phyloP scores from a whole-genome alignment of 352 stramenopile species.

The Phytophthora podocarpi region DNA sequence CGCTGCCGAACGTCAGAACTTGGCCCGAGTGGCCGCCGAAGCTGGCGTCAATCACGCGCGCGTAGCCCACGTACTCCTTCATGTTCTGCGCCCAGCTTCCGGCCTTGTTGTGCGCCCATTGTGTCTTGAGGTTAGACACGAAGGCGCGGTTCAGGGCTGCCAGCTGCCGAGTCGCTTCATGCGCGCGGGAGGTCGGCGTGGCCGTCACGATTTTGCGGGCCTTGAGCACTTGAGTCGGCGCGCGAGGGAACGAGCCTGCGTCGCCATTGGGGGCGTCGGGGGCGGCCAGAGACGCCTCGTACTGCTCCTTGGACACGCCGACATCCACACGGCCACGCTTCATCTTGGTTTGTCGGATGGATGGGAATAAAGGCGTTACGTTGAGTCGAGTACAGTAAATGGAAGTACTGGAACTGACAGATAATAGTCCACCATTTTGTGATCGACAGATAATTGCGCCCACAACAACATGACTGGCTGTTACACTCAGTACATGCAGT shows the following conservation, averaged over 20 bases:
- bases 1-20: conserved; percentile 87
- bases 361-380: neutral
- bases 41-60: conserved; percentile 61
- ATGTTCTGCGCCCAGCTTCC: conserved; percentile 80
- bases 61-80: conserved; percentile 80
- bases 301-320: conserved; percentile 79
- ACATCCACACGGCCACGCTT: conserved; percentile 75
- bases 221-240: conserved; percentile 54
- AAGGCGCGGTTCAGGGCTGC: conserved; percentile 78
- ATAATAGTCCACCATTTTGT: too few species aligned
- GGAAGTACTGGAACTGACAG: too few species aligned
- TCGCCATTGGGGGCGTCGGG: conserved; percentile 2
- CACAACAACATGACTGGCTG: too few species aligned
- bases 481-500: too few species aligned
- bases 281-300: conserved; percentile 43
- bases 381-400: too few species aligned
- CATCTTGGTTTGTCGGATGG: conserved; percentile 30
- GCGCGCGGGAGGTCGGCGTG: conserved; percentile 27
- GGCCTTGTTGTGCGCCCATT: conserved; percentile 66
- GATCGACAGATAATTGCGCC: too few species aligned
- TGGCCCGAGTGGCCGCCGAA: conserved; percentile 54
- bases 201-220: conserved; percentile 48
- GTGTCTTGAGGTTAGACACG: conserved; percentile 54
- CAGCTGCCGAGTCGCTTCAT: conserved; percentile 61
- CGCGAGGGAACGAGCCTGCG: conserved; percentile 35